phyloP scores from a whole-genome alignment of 805 yeast species.

The Isabelozyma heimii region DNA sequence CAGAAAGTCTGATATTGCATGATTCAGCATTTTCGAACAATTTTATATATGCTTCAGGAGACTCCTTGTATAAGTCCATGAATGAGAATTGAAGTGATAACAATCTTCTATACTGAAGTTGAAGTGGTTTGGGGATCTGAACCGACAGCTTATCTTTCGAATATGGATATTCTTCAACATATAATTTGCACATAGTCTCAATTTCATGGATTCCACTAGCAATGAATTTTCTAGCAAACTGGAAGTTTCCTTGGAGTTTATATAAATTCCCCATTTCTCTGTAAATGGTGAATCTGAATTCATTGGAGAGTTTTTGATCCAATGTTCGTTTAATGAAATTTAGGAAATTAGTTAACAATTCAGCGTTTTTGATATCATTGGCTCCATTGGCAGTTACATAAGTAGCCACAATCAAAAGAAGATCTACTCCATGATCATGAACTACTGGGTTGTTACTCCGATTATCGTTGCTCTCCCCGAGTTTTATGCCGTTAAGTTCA shows the following conservation, averaged over 20 bases:
- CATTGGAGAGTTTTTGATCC: slow-evolving; percentile 17
- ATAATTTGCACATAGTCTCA: slow-evolving; percentile 10
- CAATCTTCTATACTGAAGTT: slow-evolving; percentile 13
- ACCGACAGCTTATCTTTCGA: slow-evolving; percentile 1
- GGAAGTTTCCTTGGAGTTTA: slow-evolving; percentile 17
- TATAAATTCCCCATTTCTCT: slow-evolving; percentile 29
- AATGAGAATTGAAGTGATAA: slow-evolving; percentile 14
- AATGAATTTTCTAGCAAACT: slow-evolving; percentile 19
- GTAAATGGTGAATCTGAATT: slow-evolving; percentile 22
- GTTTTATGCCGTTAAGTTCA: slow-evolving; percentile 27
- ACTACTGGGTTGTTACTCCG: slow-evolving; percentile 1
- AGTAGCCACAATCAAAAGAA: slow-evolving; percentile 24
- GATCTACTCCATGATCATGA: slow-evolving; percentile 12
- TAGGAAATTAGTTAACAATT: slow-evolving; percentile 27
- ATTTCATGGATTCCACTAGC: slow-evolving; percentile 24
- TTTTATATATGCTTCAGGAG: slow-evolving; percentile 7
- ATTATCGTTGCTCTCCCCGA: slow-evolving; percentile 3
- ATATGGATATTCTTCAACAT: slow-evolving; percentile 16
- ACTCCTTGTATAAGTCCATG: slow-evolving; percentile 2
- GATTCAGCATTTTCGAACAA: slow-evolving; percentile 6
- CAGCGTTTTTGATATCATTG: slow-evolving; percentile 11
- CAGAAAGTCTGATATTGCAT: slow-evolving; percentile 13
- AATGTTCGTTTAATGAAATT: slow-evolving; percentile 20
- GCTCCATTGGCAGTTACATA: slow-evolving; percentile 17
- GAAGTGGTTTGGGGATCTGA: slow-evolving; percentile 16